A percentile compares a stretch with the other conserved stretches of the same genome.
phyloP scores from a whole-genome alignment of 116 monocot species.

The Trichopus zeylanicus region DNA sequence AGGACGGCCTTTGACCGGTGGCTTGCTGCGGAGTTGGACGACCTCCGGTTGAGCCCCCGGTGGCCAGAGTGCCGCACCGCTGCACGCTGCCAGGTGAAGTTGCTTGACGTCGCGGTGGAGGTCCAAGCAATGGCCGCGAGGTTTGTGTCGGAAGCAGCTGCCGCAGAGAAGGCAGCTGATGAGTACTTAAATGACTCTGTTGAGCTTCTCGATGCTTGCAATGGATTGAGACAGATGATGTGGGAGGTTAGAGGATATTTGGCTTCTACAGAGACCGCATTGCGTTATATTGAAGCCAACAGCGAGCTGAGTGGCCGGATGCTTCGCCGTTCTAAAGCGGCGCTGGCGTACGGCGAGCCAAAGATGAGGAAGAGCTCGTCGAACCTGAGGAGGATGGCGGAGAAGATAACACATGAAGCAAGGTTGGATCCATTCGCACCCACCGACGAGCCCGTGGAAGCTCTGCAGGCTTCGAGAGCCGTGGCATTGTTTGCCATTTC shows the following conservation, averaged over 20 bases:
- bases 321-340: no score
- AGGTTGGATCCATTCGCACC: background rate
- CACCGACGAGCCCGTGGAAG: background rate
- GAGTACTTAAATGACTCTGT: background rate
- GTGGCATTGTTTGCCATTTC: conserved; percentile 5
- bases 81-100: conserved; percentile 28
- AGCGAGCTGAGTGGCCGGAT: background rate
- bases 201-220: conserved; percentile 18
- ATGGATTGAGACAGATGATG: background rate
- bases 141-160: background rate
- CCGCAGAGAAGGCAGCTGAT: background rate
- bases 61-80: conserved; percentile 1
- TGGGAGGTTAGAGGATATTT: conserved; percentile 1
- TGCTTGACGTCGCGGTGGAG: conserved; percentile 13
- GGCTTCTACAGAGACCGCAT: background rate
- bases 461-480: background rate
- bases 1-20: conserved; percentile 35
- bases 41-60: conserved; percentile 10
- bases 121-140: conserved; percentile 5
- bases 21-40: conserved; percentile 34
- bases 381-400: no score
- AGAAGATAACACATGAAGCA: no score
- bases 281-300: conserved; percentile 1
- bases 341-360: no score
- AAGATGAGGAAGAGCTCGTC: no score